These are phyloP conservation scores for Colletotrichum australisinense DNA, from an alignment of 2,329 filamentous ascomycete genomes.

Conservation along the genomic window DNA sequence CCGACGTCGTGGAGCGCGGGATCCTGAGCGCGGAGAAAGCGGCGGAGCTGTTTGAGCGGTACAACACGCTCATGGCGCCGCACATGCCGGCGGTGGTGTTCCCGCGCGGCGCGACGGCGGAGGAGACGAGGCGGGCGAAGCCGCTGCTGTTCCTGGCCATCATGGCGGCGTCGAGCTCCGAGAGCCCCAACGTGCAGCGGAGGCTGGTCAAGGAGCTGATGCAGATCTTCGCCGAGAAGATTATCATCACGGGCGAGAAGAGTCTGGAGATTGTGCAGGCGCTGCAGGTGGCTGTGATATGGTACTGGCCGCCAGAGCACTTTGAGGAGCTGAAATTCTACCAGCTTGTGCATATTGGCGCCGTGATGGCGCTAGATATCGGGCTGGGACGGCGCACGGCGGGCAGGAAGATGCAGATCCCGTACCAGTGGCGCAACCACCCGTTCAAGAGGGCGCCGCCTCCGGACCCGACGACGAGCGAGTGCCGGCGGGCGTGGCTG, in stretches of 20 bases:
- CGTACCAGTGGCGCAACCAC: conserved; percentile 52
- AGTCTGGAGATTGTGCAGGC: conserved; percentile 86
- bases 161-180: conserved; percentile 73
- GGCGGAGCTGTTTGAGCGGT: conserved; percentile 65
- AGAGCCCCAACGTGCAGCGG: conserved; percentile 67
- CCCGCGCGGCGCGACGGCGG: conserved; percentile 61
- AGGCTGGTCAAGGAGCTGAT: conserved; percentile 76
- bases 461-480: conserved; percentile 64
- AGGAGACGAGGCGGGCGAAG: conserved; percentile 67
- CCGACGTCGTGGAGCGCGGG: conserved; percentile 69
- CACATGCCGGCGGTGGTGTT: conserved; percentile 75
- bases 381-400: conserved; percentile 72
- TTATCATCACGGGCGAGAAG: conserved; percentile 82
- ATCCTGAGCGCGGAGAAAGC: conserved; percentile 68
- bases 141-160: conserved; percentile 78
- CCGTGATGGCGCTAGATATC: conserved; percentile 85
- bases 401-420: conserved; percentile 21
- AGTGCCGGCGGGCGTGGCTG: conserved; percentile 69
- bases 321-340: conserved; percentile 92
- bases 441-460: conserved; percentile 54
- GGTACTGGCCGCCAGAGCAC: conserved; percentile 86
- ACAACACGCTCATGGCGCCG: conserved; percentile 68
- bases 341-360: conserved; percentile 84
- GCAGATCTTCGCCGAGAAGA: conserved; percentile 77
- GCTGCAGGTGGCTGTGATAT: conserved; percentile 79